phyloP scores from a whole-genome alignment of 2,329 filamentous ascomycete species.

The Dactylellina leptospora region DNA sequence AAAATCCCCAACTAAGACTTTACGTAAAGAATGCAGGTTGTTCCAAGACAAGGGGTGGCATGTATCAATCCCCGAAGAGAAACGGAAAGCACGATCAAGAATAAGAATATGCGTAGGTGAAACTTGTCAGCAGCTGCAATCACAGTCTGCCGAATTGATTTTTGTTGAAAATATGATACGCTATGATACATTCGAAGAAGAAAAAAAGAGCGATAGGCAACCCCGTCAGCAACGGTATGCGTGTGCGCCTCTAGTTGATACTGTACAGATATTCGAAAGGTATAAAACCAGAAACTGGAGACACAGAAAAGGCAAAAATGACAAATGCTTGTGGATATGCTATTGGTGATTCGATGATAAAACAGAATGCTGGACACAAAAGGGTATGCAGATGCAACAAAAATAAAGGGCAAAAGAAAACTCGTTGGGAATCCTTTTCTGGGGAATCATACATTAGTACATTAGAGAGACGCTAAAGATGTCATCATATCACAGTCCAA shows the following conservation, averaged over 20 bases:
- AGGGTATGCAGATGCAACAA: not conserved
- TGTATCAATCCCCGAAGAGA: not conserved
- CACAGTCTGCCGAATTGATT: slow-evolving; percentile 1
- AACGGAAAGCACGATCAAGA: not conserved
- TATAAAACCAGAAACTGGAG: no score
- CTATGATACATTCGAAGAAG: slow-evolving; percentile 4
- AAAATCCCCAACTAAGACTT: slow-evolving; percentile 45
- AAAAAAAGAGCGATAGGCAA: no score
- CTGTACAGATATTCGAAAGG: not conserved
- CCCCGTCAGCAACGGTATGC: no score
- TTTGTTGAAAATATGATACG: not conserved
- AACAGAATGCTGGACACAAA: no score
- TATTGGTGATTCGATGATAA: no score
- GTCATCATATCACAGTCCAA: slow-evolving; percentile 6
- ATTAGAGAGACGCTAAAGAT: slow-evolving; percentile 13
- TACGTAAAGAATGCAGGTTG: slow-evolving; percentile 36
- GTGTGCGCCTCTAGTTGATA: no score
- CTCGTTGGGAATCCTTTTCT: slow-evolving; percentile 15
- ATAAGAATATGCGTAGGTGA: not conserved
- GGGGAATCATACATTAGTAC: slow-evolving; percentile 16
- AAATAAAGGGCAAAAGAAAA: not conserved
- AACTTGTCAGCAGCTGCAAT: not conserved
- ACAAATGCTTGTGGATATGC: not conserved
- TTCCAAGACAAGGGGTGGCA: not conserved
- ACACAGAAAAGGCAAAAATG: not conserved